Percentiles rank a stretch among this genome's conserved stretches.
Conservation (phyloP, 164 flowering plant species). For the Malania oleifera region DNA sequence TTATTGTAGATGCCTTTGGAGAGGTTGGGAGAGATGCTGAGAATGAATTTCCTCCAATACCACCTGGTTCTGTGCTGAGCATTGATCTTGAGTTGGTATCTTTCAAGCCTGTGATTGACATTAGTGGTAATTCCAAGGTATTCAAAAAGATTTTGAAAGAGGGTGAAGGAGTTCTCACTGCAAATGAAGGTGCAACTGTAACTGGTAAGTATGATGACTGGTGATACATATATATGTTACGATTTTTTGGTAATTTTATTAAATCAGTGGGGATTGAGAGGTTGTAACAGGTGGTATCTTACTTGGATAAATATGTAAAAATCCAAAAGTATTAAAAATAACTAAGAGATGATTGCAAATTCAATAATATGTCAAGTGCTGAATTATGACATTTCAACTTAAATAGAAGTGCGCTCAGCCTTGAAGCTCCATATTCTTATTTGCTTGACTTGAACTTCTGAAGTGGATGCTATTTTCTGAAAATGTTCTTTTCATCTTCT, state of each 20-base stretch:
- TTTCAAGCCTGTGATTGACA: conserved; percentile 51
- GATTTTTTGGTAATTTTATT: background rate
- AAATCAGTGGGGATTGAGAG: background rate
- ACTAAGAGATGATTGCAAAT: no score
- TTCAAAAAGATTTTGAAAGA: conserved; percentile 61
- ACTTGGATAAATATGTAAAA: no score
- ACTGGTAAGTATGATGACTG: conserved; percentile 37
- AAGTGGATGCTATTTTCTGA: no score
- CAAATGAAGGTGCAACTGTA: conserved; percentile 60
- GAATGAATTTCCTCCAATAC: conserved; percentile 27
- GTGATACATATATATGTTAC: no score
- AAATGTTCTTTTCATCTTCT: background rate
- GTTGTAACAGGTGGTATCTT: background rate
- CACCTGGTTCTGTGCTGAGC: conserved; percentile 34
- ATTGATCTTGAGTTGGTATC: conserved; percentile 47
- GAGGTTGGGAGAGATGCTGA: conserved; percentile 27
- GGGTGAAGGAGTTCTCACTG: conserved; percentile 42
- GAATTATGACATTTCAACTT: background rate
- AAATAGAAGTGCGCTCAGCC: background rate
- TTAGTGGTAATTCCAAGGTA: conserved; percentile 47
- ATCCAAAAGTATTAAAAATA: no score
- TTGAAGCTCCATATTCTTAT: background rate
- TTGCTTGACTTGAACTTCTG: background rate
- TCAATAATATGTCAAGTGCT: background rate
- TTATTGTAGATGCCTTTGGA: conserved; percentile 59